phyloP scores from a whole-genome alignment of 371 early-diverging fungal genomes.

The Mucor indicus region DNA sequence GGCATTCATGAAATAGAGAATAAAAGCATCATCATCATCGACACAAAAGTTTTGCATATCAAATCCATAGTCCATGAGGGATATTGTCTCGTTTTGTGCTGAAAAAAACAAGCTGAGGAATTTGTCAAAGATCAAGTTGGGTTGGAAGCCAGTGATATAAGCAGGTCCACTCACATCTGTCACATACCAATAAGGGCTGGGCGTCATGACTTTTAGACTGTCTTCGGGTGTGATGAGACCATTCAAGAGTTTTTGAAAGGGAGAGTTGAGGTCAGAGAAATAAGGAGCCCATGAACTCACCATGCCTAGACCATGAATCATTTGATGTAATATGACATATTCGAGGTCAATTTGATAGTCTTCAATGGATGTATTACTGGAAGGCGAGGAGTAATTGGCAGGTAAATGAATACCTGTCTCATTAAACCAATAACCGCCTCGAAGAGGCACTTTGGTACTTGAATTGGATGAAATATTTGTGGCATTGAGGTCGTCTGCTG shows the following conservation, averaged over 20 bases:
- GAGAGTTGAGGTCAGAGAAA: conserved; percentile 24
- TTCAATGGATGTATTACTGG: conserved; percentile 3
- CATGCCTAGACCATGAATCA: conserved; percentile 37
- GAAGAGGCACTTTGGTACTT: not conserved
- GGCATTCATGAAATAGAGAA: conserved; percentile 24
- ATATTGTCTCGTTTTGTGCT: conserved; percentile 4
- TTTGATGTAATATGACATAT: conserved; percentile 32
- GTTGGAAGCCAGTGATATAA: conserved; percentile 30
- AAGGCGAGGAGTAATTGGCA: not conserved
- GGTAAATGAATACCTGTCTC: too few species aligned
- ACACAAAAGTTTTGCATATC: conserved; percentile 26
- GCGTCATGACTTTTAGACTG: conserved; percentile 28
- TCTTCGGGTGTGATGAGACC: conserved; percentile 15
- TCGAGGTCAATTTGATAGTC: conserved; percentile 29
- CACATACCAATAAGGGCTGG: conserved; percentile 22
- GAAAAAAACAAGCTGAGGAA: conserved; percentile 18
- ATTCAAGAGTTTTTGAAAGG: conserved; percentile 22
- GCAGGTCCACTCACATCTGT: conserved; percentile 17
- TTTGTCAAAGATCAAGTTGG: conserved; percentile 37
- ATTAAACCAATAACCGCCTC: conserved; percentile 28
- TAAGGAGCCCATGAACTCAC: conserved; percentile 37
- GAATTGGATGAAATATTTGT: not conserved
- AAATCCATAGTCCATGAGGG: conserved; percentile 18
- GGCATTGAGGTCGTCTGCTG: conserved; percentile 12
- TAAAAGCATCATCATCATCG: conserved; percentile 4